phyloP scores from a whole-genome alignment of 1,139 yeast genomes.

The Yamadazyma blattariae region DNA sequence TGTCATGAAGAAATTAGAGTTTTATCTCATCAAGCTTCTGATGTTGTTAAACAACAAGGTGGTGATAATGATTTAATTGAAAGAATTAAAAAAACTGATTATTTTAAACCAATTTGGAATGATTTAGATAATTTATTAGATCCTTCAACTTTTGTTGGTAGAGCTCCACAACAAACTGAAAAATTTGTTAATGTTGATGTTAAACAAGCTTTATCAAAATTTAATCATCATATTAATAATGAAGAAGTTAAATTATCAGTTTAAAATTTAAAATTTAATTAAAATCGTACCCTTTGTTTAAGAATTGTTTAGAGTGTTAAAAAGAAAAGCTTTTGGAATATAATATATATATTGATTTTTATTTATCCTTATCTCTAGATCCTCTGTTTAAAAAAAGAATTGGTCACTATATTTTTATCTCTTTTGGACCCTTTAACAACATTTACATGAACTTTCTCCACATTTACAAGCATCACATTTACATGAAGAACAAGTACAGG shows the following conservation, averaged over 20 bases:
- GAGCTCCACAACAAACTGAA: conserved; percentile 98
- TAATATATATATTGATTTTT: too few species aligned
- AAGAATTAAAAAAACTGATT: conserved; percentile 73
- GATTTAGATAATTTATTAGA: conserved; percentile 79
- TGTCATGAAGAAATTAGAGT: conserved; percentile 98
- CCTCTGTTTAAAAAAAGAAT: too few species aligned
- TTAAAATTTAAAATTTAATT: too few species aligned
- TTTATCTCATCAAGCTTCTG: conserved; percentile 94
- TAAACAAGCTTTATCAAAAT: conserved; percentile 75
- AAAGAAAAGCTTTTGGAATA: too few species aligned
- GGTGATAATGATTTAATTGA: conserved; percentile 97
- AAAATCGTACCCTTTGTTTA: too few species aligned
- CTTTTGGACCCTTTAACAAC: too few species aligned
- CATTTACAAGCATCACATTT: too few species aligned
- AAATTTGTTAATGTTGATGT: conserved; percentile 87
- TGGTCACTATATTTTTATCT: too few species aligned
- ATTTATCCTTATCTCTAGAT: too few species aligned
- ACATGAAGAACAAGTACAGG: too few species aligned
- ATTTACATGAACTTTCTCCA: too few species aligned
- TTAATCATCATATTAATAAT: conserved; percentile 53
- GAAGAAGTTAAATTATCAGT: conserved; percentile 58
- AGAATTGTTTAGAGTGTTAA: too few species aligned
- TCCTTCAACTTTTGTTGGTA: conserved; percentile 94
- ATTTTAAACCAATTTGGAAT: conserved; percentile 86
- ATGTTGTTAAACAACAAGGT: conserved; percentile 96